Base-by-base conservation (phyloP, 371 early-diverging fungal species). In the Mucor lusitanicus region DNA sequence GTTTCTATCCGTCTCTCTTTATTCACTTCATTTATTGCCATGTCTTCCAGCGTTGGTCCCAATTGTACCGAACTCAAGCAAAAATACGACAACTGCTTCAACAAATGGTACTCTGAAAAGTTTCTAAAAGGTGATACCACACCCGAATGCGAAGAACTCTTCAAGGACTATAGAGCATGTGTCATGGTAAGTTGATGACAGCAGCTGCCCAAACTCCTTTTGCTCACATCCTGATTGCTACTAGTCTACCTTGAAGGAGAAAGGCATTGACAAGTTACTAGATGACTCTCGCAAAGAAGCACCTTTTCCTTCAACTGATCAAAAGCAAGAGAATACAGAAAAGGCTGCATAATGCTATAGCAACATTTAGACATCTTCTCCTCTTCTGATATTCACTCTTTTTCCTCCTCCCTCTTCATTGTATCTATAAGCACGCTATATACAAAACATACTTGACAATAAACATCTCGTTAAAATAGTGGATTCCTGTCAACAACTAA, bases 101-200 rank as follows among this genome's bases (percentile, higher is more conserved):
- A 95, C 75, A 89, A 90, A 61, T 97, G 97, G 97, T 97, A 97
- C 74, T 90, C 94, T 54, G 95, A 96, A 75, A 92, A 94, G 80
- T 96, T 95, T 72, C 78, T 97, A 35, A 92, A 94, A 68, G 97
- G 97, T 28, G 90, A 91, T 48, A 87, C 84, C 15, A 79, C 87
- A 1, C 88, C 89, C 19, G 91, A 92, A 75, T 97, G 97, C 77
- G 90, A 93, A 61, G 92, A 91, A 57, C 73, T 95, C 19, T 96
- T 97, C 72, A 85, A 90, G 70, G 81, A 87, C 67, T 97, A 97
- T 73, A 83, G 90, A 73, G 90, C 85, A 4, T 97, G 97, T 72
- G 89, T 97, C 13, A 81, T 90, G 90, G 93, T 94, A 81, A 73
- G 37, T 46, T 21, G 21, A 8, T 19, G 30, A 23, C 50, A 44